A percentile compares a stretch with the other conserved stretches of the same genome.
Evolutionary conservation across 352 stramenopile species (phyloP).

Genomic region (Elongisporangium senticosum): DNA sequence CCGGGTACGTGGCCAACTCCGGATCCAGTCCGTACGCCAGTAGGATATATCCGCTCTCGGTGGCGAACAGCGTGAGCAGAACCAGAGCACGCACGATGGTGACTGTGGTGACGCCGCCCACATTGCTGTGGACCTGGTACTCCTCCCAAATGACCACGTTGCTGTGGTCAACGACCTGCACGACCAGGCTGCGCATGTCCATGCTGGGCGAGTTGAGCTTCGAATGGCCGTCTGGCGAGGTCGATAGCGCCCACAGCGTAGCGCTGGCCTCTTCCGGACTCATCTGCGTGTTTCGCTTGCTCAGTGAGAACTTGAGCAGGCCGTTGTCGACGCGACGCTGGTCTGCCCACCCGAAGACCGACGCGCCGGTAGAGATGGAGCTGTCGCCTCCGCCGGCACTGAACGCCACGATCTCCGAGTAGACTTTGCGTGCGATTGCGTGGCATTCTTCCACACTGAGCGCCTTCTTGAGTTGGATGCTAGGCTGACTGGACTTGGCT

Average conservation of each 20-base stretch:
- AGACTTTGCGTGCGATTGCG: slow-evolving; percentile 24
- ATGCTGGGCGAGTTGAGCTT: slow-evolving; percentile 24
- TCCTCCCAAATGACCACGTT: slow-evolving; percentile 36
- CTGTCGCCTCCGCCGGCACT: slow-evolving; percentile 6
- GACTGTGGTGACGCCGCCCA: slow-evolving; percentile 14
- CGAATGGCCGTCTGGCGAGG: slow-evolving; percentile 11
- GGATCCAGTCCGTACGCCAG: not conserved
- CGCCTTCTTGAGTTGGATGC: slow-evolving; percentile 9
- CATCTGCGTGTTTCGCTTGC: slow-evolving; percentile 8
- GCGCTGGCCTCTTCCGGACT: slow-evolving; percentile 6
- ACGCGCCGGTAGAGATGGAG: slow-evolving; percentile 1
- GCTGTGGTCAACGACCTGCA: slow-evolving; percentile 24
- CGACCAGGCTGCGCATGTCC: slow-evolving; percentile 25
- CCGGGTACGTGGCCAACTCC: not conserved
- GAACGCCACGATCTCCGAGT: slow-evolving; percentile 20
- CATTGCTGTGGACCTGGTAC: slow-evolving; percentile 17
- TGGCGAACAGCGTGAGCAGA: not conserved
- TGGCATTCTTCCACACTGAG: slow-evolving; percentile 37
- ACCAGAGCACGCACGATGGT: slow-evolving; percentile 11
- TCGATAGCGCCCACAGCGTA: slow-evolving; percentile 15
- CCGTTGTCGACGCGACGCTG: too few species aligned
- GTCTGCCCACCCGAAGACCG: too few species aligned
- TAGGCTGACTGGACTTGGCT: not conserved
- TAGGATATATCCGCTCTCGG: not conserved
- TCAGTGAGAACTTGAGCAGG: too few species aligned